Evolutionary conservation across 768 basidiomycete genomes (phyloP), one percentile per base, ranked within the genome.

Genomic region (Clitopilus hobsonii): DNA sequence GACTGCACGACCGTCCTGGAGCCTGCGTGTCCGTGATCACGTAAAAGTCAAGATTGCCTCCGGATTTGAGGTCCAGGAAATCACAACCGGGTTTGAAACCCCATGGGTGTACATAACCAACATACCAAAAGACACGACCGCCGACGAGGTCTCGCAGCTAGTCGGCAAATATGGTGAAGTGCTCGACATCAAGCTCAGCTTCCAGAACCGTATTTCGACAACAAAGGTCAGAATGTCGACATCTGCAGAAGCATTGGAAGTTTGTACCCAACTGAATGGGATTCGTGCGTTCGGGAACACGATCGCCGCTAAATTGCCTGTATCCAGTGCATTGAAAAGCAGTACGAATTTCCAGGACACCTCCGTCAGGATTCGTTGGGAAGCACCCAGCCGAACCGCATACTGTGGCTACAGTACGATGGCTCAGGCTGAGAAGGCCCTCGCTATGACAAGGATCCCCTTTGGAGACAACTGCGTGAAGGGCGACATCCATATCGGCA

Each of bases 81-180:
- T 91, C 5, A 66, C 67, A 6, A 90, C 89, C 1, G 84, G 84
- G 1, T 86, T 90, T 38, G 89, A 93, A 61, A 84, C 85, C 0
- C 79, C 77, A 5, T 83, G 81, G 72, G 62, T 91, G 7, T 70
- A 76, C 30, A 58, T 92, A 1, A 71, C 72, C 4, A 80, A 84
- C 22, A 62, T 91, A 3, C 79, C 81, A 0, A 32, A 57, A 0
- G 56, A 57, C 0, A 70, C 77, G 13, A 66, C 69, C 1, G 58
- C 69, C 0, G 61, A 56, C 0, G 67, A 69, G 0, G 55, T 91
- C 7, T 57, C 57, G 2, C 36, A 61, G 1, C 51, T 83, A 0
- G 69, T 88, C 16, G 48, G 61, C 0, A 67, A 67, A 0, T 86
- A 80, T 58, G 85, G 85, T 1, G 63, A 72, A 16, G 71, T 84